Evolutionary conservation across 768 basidiomycete species (phyloP).

Genomic region (Rhizopogon vesiculosus): DNA sequence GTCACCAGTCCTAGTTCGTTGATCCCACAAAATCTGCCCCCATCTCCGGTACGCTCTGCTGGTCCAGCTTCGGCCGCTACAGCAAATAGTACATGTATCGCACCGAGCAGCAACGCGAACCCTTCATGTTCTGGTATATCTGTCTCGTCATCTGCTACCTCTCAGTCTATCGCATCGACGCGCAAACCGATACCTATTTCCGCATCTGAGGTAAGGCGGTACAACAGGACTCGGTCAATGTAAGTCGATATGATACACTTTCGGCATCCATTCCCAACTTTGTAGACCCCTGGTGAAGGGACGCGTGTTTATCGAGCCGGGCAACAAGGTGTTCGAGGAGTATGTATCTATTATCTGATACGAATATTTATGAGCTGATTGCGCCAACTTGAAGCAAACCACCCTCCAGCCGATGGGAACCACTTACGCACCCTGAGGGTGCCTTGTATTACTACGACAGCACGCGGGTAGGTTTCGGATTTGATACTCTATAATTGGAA

Average conservation of each 20-base stretch:
- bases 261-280: neutral
- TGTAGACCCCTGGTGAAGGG: neutral
- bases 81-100: neutral
- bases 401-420: conserved; percentile 33
- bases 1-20: neutral
- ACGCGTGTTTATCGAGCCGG: neutral
- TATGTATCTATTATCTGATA: neutral
- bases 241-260: neutral
- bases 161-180: neutral
- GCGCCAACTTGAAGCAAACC: neutral
- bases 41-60: neutral
- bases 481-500: neutral
- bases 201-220: neutral
- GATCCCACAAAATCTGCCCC: neutral
- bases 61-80: neutral
- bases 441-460: conserved; percentile 45
- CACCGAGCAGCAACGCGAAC: neutral
- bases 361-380: neutral
- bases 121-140: neutral
- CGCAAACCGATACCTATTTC: neutral
- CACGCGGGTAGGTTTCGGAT: conserved; percentile 26
- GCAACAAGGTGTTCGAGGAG: conserved; percentile 2
- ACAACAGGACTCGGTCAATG: neutral
- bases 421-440: conserved; percentile 49
- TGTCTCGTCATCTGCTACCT: no score